Conservation (phyloP, 2,329 filamentous ascomycete genomes). For the Geosmithia putterillii region DNA sequence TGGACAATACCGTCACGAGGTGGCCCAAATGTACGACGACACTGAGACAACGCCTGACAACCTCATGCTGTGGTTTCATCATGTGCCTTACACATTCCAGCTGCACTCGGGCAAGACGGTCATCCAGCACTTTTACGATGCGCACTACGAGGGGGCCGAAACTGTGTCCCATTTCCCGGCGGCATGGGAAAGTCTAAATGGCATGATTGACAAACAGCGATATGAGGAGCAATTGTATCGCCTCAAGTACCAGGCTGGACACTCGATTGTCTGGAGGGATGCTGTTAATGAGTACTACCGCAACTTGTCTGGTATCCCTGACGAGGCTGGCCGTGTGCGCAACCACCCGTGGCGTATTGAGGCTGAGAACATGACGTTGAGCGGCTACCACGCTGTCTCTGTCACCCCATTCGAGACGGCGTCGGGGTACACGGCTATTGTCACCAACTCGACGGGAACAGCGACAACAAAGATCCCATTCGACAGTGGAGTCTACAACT, state of each 20-base stretch:
- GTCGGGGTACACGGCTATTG: slow-evolving; percentile 39
- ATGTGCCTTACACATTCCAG: slow-evolving; percentile 53
- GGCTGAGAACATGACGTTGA: slow-evolving; percentile 51
- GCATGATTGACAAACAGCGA: slow-evolving; percentile 45
- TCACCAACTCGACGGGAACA: slow-evolving; percentile 34
- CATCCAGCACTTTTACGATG: slow-evolving; percentile 54
- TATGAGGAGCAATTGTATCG: slow-evolving; percentile 46
- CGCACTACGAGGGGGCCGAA: slow-evolving; percentile 47
- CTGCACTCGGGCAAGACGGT: slow-evolving; percentile 54
- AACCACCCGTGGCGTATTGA: slow-evolving; percentile 56
- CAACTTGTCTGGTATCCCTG: slow-evolving; percentile 47
- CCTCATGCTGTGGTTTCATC: slow-evolving; percentile 62
- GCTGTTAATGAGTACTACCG: slow-evolving; percentile 52
- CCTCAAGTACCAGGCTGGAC: slow-evolving; percentile 54
- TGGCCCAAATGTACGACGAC: slow-evolving; percentile 45
- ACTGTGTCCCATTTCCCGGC: slow-evolving; percentile 44
- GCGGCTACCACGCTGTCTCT: slow-evolving; percentile 39
- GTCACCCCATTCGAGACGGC: slow-evolving; percentile 50
- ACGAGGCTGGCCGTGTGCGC: slow-evolving; percentile 41
- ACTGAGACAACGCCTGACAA: slow-evolving; percentile 54
- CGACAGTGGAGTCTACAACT: slow-evolving; percentile 42
- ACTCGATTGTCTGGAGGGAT: slow-evolving; percentile 60
- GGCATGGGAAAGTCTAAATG: slow-evolving; percentile 41
- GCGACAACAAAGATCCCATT: slow-evolving; percentile 33
- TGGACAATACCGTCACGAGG: slow-evolving; percentile 51